Conservation (phyloP, 2,329 filamentous ascomycete species). For the Scolecobasidium constrictum region DNA sequence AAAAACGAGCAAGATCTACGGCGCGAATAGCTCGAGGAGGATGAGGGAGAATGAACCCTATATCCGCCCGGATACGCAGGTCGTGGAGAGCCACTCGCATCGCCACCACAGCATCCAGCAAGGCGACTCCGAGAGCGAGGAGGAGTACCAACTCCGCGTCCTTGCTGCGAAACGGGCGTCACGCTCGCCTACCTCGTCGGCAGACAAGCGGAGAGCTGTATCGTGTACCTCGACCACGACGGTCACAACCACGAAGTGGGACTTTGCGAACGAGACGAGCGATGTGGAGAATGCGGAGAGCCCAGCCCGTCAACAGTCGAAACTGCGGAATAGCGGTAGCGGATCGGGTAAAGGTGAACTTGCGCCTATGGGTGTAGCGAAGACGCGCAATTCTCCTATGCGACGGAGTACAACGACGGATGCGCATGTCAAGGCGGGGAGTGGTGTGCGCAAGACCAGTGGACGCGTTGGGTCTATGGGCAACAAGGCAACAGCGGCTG, state of each 20-base stretch:
- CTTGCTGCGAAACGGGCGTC: slow-evolving; percentile 39
- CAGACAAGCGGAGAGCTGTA: slow-evolving; percentile 51
- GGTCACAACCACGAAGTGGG: slow-evolving; percentile 37
- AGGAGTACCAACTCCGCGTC: slow-evolving; percentile 71
- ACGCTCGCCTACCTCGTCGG: not conserved
- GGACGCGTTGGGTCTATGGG: slow-evolving; percentile 38
- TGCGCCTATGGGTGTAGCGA: slow-evolving; percentile 28
- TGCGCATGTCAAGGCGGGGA: slow-evolving; percentile 14
- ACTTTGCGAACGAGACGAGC: slow-evolving; percentile 28
- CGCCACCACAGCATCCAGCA: slow-evolving; percentile 38
- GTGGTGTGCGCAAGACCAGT: slow-evolving; percentile 39
- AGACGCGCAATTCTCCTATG: slow-evolving; percentile 31
- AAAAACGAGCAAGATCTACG: slow-evolving; percentile 70
- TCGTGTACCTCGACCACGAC: slow-evolving; percentile 68
- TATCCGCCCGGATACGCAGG: slow-evolving; percentile 46
- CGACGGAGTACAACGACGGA: slow-evolving; percentile 37
- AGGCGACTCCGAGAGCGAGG: slow-evolving; percentile 59
- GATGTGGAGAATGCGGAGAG: slow-evolving; percentile 31
- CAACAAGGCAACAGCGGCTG: no score
- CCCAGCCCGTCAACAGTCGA: slow-evolving; percentile 32
- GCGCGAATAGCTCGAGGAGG: slow-evolving; percentile 31
- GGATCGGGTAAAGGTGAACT: slow-evolving; percentile 24
- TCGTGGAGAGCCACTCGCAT: slow-evolving; percentile 24
- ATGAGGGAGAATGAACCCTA: slow-evolving; percentile 34
- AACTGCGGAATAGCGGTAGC: slow-evolving; percentile 25